Evolutionary conservation across 2,329 filamentous ascomycete genomes (phyloP).

Genomic region (Stagonosporopsis chrysanthemi): DNA sequence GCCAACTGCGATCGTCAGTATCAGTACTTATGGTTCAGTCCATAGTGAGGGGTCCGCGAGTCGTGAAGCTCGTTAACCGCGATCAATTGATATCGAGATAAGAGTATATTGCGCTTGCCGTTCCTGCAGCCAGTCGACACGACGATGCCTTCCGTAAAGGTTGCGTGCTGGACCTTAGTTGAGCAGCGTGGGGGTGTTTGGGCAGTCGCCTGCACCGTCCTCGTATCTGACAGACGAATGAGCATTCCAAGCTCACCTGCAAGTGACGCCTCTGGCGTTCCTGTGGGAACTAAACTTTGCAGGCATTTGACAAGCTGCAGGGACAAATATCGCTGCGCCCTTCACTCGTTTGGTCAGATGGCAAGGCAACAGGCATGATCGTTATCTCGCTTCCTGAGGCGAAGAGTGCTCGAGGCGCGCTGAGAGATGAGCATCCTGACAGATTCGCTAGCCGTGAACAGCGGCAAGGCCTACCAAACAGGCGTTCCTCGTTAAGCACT

Average conservation of each 20-base stretch:
- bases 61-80: conserved; percentile 19
- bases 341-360: conserved; percentile 24
- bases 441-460: conserved; percentile 31
- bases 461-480: conserved; percentile 28
- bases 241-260: conserved; percentile 14
- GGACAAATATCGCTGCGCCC: conserved; percentile 9
- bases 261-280: conserved; percentile 14
- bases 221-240: conserved; percentile 20
- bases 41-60: conserved; percentile 12
- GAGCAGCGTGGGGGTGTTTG: conserved; percentile 41
- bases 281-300: conserved; percentile 21
- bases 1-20: background rate
- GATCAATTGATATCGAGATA: conserved; percentile 20
- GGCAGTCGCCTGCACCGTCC: conserved; percentile 14
- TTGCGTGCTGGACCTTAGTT: conserved; percentile 25
- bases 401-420: conserved; percentile 17
- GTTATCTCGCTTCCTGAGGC: conserved; percentile 35
- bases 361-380: conserved; percentile 29
- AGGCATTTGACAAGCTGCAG: conserved; percentile 21
- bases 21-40: background rate
- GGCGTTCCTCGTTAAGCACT: conserved; percentile 27
- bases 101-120: conserved; percentile 27
- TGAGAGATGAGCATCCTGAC: conserved; percentile 10
- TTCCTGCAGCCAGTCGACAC: conserved; percentile 37
- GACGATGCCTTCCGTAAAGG: conserved; percentile 22